Evolutionary conservation across 139 green algal genomes (phyloP), one percentile per base, ranked within the genome.

Genomic region (Yamagishiella unicocca): DNA sequence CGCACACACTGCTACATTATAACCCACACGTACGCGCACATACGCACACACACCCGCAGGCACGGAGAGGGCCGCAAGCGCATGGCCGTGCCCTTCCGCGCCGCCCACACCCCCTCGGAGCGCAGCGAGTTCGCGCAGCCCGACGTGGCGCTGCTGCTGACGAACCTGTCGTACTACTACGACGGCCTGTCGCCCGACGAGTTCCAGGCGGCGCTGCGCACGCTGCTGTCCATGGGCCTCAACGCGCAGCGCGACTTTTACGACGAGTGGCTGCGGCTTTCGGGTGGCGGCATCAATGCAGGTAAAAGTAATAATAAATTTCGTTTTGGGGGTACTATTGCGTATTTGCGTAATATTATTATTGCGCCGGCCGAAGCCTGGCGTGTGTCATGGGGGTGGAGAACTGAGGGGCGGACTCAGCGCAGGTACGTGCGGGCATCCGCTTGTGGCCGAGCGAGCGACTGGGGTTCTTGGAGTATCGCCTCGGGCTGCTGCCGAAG

Each of bases 41-140:
- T 10, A 12, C 24, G 62, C 24, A 12, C 24, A 5, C 6, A n/a
- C 29, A 55, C 42, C 40, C 25, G 31, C 79, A 95, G 90, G 90
- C 27, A 12, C 37, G 29, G 29, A 7, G 75, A 42, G 24, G 90
- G 75, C 2, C 87, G 82, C 14, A 95, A 90, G 85, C 72, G 74
- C 31, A 84, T 94, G 82, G 92, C 91, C 0, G 92, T 95, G 53
- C 92, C 92, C 0, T 95, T 84, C 80, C 81, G 91, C 0, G 89
- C 90, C 2, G 89, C 88, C 3, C 42, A 92, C 82, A 85, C 53
- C 0, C 93, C 92, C 27, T 88, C 90, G 24, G 89, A 93, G 74
- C 87, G 92, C 55, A 89, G 73, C 35, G 92, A 94, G 90, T 95
- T 87, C 66, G 83, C 90, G 1, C 93, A 95, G 64, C 93, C 92